These are phyloP conservation scores for Sedum album DNA, from an alignment of 164 flowering plant species.

Conservation along the genomic window DNA sequence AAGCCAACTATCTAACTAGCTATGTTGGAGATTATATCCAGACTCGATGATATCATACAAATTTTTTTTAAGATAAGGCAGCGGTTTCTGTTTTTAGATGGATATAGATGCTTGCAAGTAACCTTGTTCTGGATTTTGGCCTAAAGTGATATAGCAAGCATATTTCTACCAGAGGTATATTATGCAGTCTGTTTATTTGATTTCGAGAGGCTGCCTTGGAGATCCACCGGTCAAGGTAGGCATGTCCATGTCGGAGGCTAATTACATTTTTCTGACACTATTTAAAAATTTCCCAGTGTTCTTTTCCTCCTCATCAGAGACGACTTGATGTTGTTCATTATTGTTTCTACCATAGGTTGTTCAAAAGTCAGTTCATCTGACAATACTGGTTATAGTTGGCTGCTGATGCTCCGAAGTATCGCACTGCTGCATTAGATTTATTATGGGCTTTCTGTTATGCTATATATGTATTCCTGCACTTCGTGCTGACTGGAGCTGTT, in stretches of 20 bases:
- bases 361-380: slow-evolving; percentile 27
- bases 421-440: slow-evolving; percentile 31
- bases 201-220: slow-evolving; percentile 18
- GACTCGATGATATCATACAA: no score
- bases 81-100: no score
- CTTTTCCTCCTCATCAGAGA: slow-evolving; percentile 9
- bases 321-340: slow-evolving; percentile 48
- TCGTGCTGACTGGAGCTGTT: slow-evolving; percentile 35
- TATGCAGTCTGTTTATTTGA: slow-evolving; percentile 17
- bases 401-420: slow-evolving; percentile 34
- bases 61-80: no score
- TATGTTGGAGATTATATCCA: no score
- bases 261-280: slow-evolving; percentile 17
- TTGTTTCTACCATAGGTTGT: slow-evolving; percentile 60
- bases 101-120: no score
- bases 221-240: slow-evolving; percentile 35
- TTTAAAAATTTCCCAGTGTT: slow-evolving; percentile 12
- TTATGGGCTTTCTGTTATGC: slow-evolving; percentile 29
- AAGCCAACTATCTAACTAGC: no score
- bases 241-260: slow-evolving; percentile 21
- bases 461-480: slow-evolving; percentile 36
- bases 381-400: slow-evolving; percentile 23
- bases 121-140: no score
- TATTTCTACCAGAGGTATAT: background rate
- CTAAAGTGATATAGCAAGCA: no score